Base-by-base conservation (phyloP, 2,329 filamentous ascomycete genomes). In the Zalaria sp. region DNA sequence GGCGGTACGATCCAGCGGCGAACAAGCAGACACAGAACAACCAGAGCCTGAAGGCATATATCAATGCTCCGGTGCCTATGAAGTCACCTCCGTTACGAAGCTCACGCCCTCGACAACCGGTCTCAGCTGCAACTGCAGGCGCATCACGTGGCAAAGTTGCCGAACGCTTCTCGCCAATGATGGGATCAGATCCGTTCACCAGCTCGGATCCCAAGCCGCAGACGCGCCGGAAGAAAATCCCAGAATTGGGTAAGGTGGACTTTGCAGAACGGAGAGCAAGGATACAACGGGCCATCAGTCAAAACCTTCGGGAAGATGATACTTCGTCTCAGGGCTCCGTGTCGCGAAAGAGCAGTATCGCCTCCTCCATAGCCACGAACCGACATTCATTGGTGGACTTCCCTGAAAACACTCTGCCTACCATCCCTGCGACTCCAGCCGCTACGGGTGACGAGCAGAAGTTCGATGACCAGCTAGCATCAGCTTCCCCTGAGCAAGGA, bases 211-310 rank as follows among this genome's bases (percentile, higher is more conserved):
- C 60, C 40, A 56, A 46, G 38, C 55, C 57, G 28, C 18, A 18
- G 18, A 18, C 18, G 18, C 18, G 18, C 18, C 43, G 35, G 39
- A 46, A 40, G 47, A 66, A 63, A 48, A 66, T 74, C 29, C 72
- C 72, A n/a, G 72, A 77, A 52, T 53, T 88, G 44, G 81, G 81
- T 1, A 81, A 81, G 45, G 83, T 93, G 40, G 84, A 94, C 60
- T 91, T 93, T 57, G 85, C 82, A 45, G 83, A 84, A 50, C 75
- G 85, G 39, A 73, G 87, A 51, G 81, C 86, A 55, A 78, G 79
- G 46, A 93, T 93, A 52, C 81, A 88, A 51, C 76, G 86, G 43
- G 86, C 85, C 9, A 89, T 93, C 59, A 88, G 78, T 51, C 84
- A 83, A 56, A 85, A 82, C n/a, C 78, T 91, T 38, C 75, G 81